Percentiles rank a stretch among this genome's conserved stretches.
Evolutionary conservation across 345 rosid species (phyloP).

Genomic region (Balakata baccata): DNA sequence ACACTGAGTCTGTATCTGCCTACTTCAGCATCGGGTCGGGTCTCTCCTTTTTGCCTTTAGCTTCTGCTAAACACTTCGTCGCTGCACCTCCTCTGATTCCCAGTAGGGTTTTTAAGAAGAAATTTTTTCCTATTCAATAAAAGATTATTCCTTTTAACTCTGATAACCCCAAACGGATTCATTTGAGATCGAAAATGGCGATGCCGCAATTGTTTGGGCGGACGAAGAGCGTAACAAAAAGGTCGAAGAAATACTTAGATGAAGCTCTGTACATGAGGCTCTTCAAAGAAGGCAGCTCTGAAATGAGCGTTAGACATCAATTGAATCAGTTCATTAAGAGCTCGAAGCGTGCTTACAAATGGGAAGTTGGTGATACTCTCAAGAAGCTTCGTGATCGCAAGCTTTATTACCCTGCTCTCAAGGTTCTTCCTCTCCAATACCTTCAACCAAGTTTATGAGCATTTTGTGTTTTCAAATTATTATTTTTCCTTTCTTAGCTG

Average conservation of each 20-base stretch:
- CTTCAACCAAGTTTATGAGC: neutral
- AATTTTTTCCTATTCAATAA: neutral
- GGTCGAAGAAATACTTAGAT: conserved; percentile 86
- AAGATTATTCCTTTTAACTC: neutral
- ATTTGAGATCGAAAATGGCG: conserved; percentile 39
- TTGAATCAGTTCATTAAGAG: conserved; percentile 74
- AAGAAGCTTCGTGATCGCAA: conserved; percentile 74
- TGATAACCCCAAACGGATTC: neutral
- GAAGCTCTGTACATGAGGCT: conserved; percentile 66
- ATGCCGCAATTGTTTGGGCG: conserved; percentile 59
- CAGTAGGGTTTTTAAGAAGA: conserved; percentile 1
- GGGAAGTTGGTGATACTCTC: conserved; percentile 90
- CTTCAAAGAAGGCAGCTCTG: conserved; percentile 74
- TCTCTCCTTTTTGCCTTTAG: neutral
- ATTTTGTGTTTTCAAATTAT: neutral
- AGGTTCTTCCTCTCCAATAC: conserved; percentile 40
- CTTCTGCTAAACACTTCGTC: neutral
- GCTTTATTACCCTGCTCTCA: conserved; percentile 77
- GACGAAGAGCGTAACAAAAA: conserved; percentile 50
- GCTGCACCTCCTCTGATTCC: neutral
- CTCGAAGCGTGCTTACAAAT: conserved; percentile 83
- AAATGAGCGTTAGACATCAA: conserved; percentile 59
- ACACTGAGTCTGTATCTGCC: neutral
- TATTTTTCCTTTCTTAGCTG: neutral
- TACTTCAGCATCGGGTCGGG: neutral